phyloP scores from a whole-genome alignment of 2,329 filamentous ascomycete genomes.

The Exophiala oligosperma region DNA sequence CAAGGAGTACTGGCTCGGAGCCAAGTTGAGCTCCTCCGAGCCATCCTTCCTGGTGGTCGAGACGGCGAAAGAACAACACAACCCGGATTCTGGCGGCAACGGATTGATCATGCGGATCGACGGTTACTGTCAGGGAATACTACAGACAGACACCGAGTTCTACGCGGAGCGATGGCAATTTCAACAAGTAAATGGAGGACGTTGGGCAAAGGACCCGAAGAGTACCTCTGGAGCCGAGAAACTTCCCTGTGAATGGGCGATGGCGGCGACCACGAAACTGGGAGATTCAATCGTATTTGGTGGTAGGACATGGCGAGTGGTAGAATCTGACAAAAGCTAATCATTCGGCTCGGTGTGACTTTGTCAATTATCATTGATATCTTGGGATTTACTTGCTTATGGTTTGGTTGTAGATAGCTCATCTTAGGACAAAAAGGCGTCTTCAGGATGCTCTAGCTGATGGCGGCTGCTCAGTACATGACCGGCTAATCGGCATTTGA shows the following conservation, averaged over 20 bases:
- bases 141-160: background rate
- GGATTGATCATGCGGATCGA: background rate
- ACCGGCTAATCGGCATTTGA: too few species aligned
- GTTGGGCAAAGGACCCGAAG: background rate
- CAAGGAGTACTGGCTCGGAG: slow-evolving; percentile 5
- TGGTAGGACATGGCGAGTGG: slow-evolving; percentile 1
- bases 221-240: background rate
- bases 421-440: too few species aligned
- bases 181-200: background rate
- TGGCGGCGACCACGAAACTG: background rate
- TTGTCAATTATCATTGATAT: too few species aligned
- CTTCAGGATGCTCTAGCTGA: too few species aligned
- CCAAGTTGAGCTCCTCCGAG: background rate
- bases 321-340: background rate
- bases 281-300: slow-evolving; percentile 33
- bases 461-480: too few species aligned
- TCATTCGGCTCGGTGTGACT: background rate
- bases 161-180: slow-evolving; percentile 2
- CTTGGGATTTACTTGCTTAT: too few species aligned
- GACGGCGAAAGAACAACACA: background rate
- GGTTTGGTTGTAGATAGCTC: too few species aligned
- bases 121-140: slow-evolving; percentile 1
- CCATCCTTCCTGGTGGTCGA: background rate
- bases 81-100: background rate
- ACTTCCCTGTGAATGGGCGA: slow-evolving; percentile 3